A percentile compares a stretch with the other conserved stretches of the same genome.
phyloP scores from a whole-genome alignment of 495 filamentous ascomycete genomes.

The Penicillium manginii region DNA sequence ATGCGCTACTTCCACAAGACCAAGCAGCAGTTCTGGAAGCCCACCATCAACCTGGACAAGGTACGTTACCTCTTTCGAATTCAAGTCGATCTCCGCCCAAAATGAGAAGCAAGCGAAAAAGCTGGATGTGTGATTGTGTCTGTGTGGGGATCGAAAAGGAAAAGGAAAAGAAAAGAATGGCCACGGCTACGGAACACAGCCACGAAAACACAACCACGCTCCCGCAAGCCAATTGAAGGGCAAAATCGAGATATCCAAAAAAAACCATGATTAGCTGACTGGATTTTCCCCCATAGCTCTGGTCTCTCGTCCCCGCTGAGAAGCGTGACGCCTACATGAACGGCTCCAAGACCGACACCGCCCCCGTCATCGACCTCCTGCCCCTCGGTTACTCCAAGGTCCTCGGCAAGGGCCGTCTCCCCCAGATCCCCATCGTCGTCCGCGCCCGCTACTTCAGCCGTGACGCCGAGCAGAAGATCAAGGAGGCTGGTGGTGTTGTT shows the following conservation, averaged over 20 bases:
- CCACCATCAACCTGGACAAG: slow-evolving; percentile 89
- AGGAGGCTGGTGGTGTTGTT: slow-evolving; percentile 86
- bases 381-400: slow-evolving; percentile 92
- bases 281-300: slow-evolving; percentile 58
- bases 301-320: slow-evolving; percentile 80
- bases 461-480: slow-evolving; percentile 93
- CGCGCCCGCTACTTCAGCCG: slow-evolving; percentile 86
- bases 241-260: not conserved
- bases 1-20: slow-evolving; percentile 95
- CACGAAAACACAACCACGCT: not conserved
- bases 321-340: slow-evolving; percentile 80
- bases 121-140: slow-evolving; percentile 5
- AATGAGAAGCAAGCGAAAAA: slow-evolving; percentile 8
- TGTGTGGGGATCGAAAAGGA: no score
- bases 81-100: slow-evolving; percentile 6
- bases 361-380: slow-evolving; percentile 90
- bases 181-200: no score
- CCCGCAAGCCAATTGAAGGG: not conserved
- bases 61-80: slow-evolving; percentile 48
- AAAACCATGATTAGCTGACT: slow-evolving; percentile 10
- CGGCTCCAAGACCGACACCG: slow-evolving; percentile 74
- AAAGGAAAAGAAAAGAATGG: no score
- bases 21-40: slow-evolving; percentile 90
- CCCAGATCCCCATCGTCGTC: slow-evolving; percentile 83
- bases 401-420: slow-evolving; percentile 89